Base-by-base conservation (phyloP, 805 yeast genomes). In the Naumovozyma castellii region DNA sequence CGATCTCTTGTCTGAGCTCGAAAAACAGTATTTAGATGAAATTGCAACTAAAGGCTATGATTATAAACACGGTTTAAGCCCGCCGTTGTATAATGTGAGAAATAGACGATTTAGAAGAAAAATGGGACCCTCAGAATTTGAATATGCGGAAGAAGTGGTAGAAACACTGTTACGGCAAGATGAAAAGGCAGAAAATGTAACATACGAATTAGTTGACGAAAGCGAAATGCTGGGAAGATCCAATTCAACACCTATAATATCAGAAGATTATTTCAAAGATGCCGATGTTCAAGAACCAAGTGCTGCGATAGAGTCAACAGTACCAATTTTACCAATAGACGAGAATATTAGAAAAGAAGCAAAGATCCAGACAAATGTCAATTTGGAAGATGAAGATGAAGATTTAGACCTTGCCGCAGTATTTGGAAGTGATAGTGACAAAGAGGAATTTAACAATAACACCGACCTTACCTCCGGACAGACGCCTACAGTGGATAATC, bases 111-210 rank as follows among this genome's bases (percentile, higher is more conserved):
- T 84, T 54, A 78, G 85, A 37, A 74, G 80, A 39, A 76, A 81
- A 42, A 72, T 84, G 46, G 77, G 80, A 40, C 79, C 78, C 38
- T 68, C 79, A 32, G 78, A 83, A 18, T 76, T 87, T 54, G 84
- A 85, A 42, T 78, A 77, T 45, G 78, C 86, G 5, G 96, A 90
- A 47, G 72, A 73, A 29, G 76, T 75, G 40, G 95, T 90, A 3
- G 83, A 84, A 42, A 85, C 80, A 54, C 65, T 90, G 38, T 66
- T 90, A 22, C 67, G 74, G 45, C 62, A 77, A 35, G 98, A 90
- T 57, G 84, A 75, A 30, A 87, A 81, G 43, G 95, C 97, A 1
- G 88, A 84, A 56, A 85, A 80, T 34, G 73, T 81, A 18, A 73
- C 72, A 29, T 86, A 79, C 53, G 95, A 88, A 53, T 68, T 86